Evolutionary conservation across 495 filamentous ascomycete species (phyloP).

Genomic region (Penicillium egyptiacum): DNA sequence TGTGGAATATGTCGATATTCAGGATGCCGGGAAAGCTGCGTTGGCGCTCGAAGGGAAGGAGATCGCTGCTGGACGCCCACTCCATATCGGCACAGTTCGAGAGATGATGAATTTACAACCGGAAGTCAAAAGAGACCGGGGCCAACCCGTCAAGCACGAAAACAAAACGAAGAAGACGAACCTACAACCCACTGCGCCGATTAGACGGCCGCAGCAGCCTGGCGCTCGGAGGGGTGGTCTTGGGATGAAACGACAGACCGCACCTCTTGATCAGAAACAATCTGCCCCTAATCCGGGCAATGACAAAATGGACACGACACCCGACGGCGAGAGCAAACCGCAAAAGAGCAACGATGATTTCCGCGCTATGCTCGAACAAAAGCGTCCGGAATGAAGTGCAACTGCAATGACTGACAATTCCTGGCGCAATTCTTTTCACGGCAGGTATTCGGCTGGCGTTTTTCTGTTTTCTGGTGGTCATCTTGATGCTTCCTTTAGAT

Average conservation of each 20-base stretch:
- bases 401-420: conserved; percentile 22
- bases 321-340: conserved; percentile 34
- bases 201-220: conserved; percentile 58
- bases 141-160: conserved; percentile 41
- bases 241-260: conserved; percentile 53
- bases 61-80: conserved; percentile 60
- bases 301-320: conserved; percentile 36
- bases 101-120: conserved; percentile 66
- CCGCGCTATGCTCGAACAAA: conserved; percentile 66
- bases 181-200: conserved; percentile 52
- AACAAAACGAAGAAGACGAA: conserved; percentile 36
- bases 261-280: conserved; percentile 2
- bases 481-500: conserved; percentile 13
- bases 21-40: conserved; percentile 70
- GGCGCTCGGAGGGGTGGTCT: conserved; percentile 51
- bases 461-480: conserved; percentile 11
- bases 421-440: conserved; percentile 25
- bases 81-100: conserved; percentile 65
- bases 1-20: conserved; percentile 72
- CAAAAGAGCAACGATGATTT: conserved; percentile 88
- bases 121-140: conserved; percentile 54
- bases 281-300: conserved; percentile 27
- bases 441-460: conserved; percentile 31
- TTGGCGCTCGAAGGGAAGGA: conserved; percentile 72
- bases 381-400: conserved; percentile 32